Evolutionary conservation across 2,329 filamentous ascomycete genomes (phyloP).

Genomic region (Didymella arachidicola): DNA sequence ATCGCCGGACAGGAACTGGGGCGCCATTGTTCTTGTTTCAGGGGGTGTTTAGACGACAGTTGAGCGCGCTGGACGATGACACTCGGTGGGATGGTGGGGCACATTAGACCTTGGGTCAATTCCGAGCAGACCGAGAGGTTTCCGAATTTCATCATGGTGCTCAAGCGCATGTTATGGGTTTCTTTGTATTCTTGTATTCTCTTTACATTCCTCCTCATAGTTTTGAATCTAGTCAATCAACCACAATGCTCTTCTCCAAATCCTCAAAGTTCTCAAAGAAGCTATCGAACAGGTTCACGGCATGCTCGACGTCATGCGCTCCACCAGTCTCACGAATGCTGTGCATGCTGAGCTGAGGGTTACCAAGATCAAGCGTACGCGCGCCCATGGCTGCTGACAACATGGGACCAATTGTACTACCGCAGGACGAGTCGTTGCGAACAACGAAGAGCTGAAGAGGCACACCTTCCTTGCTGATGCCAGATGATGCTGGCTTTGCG

Average conservation of each 20-base stretch:
- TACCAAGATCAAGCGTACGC: slow-evolving; percentile 89
- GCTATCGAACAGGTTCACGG: slow-evolving; percentile 82
- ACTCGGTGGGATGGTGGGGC: slow-evolving; percentile 34
- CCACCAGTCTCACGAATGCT: slow-evolving; percentile 94
- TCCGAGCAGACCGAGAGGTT: slow-evolving; percentile 18
- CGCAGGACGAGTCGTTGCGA: slow-evolving; percentile 91
- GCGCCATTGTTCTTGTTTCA: slow-evolving; percentile 38
- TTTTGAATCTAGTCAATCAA: slow-evolving; percentile 67
- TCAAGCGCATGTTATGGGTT: slow-evolving; percentile 3
- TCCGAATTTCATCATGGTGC: slow-evolving; percentile 16
- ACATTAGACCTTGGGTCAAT: slow-evolving; percentile 24
- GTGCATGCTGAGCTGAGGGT: slow-evolving; percentile 96
- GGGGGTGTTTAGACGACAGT: not conserved
- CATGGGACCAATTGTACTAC: slow-evolving; percentile 98
- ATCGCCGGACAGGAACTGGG: slow-evolving; percentile 78
- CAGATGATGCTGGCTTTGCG: slow-evolving; percentile 60
- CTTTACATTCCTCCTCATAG: slow-evolving; percentile 27
- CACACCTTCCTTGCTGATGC: slow-evolving; percentile 67
- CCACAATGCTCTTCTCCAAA: slow-evolving; percentile 80
- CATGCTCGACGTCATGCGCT: slow-evolving; percentile 84
- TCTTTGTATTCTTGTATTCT: slow-evolving; percentile 14
- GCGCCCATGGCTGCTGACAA: slow-evolving; percentile 85
- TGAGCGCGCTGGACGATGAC: slow-evolving; percentile 3
- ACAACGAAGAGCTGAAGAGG: slow-evolving; percentile 96
- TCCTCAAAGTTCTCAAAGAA: slow-evolving; percentile 88